Evolutionary conservation across 2,329 filamentous ascomycete genomes (phyloP).

Genomic region (Claviceps lovelessii): DNA sequence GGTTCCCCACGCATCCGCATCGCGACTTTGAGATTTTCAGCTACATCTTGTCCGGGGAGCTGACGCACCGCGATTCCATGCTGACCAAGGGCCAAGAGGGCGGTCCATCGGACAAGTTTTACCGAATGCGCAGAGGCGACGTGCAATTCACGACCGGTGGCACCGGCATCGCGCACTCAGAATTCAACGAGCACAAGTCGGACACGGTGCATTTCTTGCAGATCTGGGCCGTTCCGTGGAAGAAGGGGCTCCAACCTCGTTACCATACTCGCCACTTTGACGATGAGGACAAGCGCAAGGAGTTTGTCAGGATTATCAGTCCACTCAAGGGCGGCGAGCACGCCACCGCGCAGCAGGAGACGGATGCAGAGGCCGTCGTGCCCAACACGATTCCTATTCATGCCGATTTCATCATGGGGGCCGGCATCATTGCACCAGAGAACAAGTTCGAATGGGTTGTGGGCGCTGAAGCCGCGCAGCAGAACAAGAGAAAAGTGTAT

Average conservation of each 20-base stretch:
- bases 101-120: constrained; percentile 47
- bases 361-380: constrained; percentile 45
- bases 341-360: constrained; percentile 48
- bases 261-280: constrained; percentile 64
- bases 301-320: constrained; percentile 62
- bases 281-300: constrained; percentile 57
- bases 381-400: constrained; percentile 66
- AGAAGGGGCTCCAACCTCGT: constrained; percentile 52
- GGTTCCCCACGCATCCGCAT: constrained; percentile 77
- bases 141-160: constrained; percentile 88
- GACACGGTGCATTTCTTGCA: constrained; percentile 73
- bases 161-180: constrained; percentile 64
- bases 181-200: constrained; percentile 60
- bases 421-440: constrained; percentile 54
- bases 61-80: constrained; percentile 81
- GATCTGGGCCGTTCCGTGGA: constrained; percentile 77
- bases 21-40: constrained; percentile 81
- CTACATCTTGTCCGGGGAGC: constrained; percentile 72
- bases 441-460: constrained; percentile 57
- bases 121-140: constrained; percentile 60
- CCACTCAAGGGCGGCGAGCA: constrained; percentile 53
- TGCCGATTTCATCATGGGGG: constrained; percentile 71
- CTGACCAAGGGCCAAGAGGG: constrained; percentile 53
- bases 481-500: constrained; percentile 56
- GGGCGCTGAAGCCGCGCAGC: constrained; percentile 41